Evolutionary conservation across 495 filamentous ascomycete genomes (phyloP).

Genomic region (Xylaria nigripes): DNA sequence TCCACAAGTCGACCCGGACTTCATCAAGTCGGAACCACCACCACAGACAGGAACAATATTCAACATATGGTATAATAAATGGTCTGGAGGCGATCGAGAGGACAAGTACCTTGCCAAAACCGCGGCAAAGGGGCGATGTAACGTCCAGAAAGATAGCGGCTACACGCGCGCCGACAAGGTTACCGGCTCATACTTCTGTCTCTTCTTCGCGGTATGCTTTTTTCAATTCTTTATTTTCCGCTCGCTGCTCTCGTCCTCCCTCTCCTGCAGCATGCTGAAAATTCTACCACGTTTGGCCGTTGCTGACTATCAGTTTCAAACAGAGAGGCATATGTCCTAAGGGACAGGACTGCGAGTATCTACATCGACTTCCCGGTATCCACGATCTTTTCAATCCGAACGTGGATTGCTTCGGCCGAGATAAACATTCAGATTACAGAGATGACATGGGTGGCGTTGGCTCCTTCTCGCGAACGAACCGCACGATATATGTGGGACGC

Average conservation of each 20-base stretch:
- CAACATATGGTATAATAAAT: constrained; percentile 96
- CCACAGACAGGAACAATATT: constrained; percentile 88
- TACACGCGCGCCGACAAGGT: constrained; percentile 80
- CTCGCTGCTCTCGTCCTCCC: background rate
- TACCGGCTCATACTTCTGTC: constrained; percentile 76
- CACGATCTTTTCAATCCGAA: constrained; percentile 84
- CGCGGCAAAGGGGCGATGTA: constrained; percentile 66
- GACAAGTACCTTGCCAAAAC: constrained; percentile 76
- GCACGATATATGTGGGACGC: constrained; percentile 85
- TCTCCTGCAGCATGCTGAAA: background rate
- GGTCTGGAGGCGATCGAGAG: constrained; percentile 88
- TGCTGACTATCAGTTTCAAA: background rate
- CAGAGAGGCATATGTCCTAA: constrained; percentile 64
- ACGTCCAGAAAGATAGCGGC: constrained; percentile 70
- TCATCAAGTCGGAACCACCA: constrained; percentile 68
- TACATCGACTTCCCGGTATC: constrained; percentile 76
- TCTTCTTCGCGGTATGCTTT: constrained; percentile 62
- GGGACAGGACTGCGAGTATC: constrained; percentile 87
- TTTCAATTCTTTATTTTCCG: background rate
- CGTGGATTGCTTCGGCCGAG: constrained; percentile 86
- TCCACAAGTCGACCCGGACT: constrained; percentile 71
- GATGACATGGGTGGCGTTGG: constrained; percentile 97
- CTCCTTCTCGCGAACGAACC: constrained; percentile 80
- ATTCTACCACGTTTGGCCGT: background rate
- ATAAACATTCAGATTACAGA: constrained; percentile 79